Percentiles rank a stretch among this genome's conserved stretches.
These are phyloP conservation scores for Cerrena zonata DNA, from an alignment of 1,284 basidiomycete genomes.

Conservation along the genomic window DNA sequence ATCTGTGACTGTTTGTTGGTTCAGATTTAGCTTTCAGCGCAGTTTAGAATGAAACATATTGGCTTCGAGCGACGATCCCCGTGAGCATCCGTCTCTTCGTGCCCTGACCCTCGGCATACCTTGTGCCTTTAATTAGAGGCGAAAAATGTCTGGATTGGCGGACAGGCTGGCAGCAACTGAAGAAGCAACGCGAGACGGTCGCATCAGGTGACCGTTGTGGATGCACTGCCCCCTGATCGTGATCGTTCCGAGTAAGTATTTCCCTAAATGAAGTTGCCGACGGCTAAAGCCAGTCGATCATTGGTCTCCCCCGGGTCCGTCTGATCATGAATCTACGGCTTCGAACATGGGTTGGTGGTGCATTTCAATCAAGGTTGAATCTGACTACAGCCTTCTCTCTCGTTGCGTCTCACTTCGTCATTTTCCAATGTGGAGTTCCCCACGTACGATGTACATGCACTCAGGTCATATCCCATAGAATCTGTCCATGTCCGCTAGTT, in stretches of 20 bases:
- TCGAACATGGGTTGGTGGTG: background rate
- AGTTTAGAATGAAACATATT: background rate
- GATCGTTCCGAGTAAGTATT: background rate
- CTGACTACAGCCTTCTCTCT: background rate
- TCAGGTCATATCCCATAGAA: background rate
- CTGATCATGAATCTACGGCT: background rate
- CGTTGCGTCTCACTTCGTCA: background rate
- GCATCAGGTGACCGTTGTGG: conserved; percentile 5
- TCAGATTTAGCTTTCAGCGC: background rate
- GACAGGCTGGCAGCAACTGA: background rate
- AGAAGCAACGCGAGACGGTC: background rate
- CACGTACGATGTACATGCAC: background rate
- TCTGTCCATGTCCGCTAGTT: background rate
- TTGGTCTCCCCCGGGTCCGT: background rate
- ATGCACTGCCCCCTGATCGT: conserved; percentile 12
- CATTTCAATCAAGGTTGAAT: background rate
- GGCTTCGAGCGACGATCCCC: background rate
- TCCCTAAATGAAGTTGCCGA: background rate
- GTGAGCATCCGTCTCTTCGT: background rate
- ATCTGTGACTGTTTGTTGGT: background rate
- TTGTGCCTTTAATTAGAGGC: background rate
- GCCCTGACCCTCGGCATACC: background rate
- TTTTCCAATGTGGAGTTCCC: background rate
- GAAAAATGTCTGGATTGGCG: background rate
- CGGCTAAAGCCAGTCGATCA: background rate